Conservation (phyloP, 139 green algal genomes). For the Closterium sp. region DNA sequence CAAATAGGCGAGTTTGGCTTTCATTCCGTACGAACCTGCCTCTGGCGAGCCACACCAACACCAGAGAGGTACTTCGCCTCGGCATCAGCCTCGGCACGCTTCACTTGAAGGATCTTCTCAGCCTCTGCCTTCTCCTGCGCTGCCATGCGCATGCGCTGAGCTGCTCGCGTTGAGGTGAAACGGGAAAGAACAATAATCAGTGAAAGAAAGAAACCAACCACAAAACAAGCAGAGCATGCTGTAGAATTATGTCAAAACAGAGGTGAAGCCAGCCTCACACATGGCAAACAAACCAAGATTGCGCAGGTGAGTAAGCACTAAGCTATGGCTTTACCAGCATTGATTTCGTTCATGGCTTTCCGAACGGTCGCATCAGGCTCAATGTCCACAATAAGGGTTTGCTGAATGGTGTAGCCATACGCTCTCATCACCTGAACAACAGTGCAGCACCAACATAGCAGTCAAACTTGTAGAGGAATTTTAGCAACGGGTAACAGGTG, state of each 20-base stretch:
- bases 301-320: not conserved
- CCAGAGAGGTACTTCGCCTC: conserved; percentile 91
- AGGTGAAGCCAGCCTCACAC: not conserved
- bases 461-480: no score
- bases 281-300: not conserved
- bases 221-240: not conserved
- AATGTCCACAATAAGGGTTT: conserved; percentile 73
- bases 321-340: conserved; percentile 48
- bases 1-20: no score
- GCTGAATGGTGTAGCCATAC: conserved; percentile 89
- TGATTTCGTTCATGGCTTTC: conserved; percentile 88
- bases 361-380: conserved; percentile 58
- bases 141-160: conserved; percentile 58
- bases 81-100: conserved; percentile 89
- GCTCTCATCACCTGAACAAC: conserved; percentile 64
- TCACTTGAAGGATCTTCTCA: conserved; percentile 73
- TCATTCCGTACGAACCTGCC: conserved; percentile 41
- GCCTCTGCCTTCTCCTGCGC: conserved; percentile 78
- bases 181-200: not conserved
- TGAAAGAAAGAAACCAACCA: not conserved
- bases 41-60: conserved; percentile 64
- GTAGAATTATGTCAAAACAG: conserved; percentile 6
- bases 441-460: not conserved
- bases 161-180: not conserved
- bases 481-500: no score